Conservation (phyloP, 1,139 yeast genomes). For the Geotrichum phurueaensis region DNA sequence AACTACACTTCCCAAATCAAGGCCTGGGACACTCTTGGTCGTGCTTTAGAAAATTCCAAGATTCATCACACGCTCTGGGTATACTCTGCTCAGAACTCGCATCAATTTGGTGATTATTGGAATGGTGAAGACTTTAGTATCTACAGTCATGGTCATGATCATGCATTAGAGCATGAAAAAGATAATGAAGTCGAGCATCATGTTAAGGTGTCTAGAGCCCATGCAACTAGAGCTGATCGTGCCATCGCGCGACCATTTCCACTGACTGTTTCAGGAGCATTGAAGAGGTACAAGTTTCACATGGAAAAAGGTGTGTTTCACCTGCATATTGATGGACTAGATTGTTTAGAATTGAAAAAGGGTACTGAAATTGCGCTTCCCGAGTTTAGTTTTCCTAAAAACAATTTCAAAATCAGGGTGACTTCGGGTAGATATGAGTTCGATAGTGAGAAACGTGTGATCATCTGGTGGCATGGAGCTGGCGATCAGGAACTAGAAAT, state of each 20-base stretch:
- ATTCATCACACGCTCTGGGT: constrained; percentile 78
- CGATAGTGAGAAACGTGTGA: constrained; percentile 47
- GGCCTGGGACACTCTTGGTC: constrained; percentile 72
- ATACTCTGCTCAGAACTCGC: constrained; percentile 61
- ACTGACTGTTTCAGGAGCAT: constrained; percentile 50
- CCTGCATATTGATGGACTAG: constrained; percentile 39
- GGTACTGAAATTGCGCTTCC: constrained; percentile 64
- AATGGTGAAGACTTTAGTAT: constrained; percentile 84
- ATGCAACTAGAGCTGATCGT: constrained; percentile 63
- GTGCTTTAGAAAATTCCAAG: constrained; percentile 65
- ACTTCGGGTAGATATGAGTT: constrained; percentile 53
- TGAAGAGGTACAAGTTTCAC: constrained; percentile 51
- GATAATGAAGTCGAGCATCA: background rate
- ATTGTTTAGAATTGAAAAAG: constrained; percentile 16
- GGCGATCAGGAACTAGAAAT: constrained; percentile 35
- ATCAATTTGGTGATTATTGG: constrained; percentile 80
- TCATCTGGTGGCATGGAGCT: constrained; percentile 64
- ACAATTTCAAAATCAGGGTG: constrained; percentile 38
- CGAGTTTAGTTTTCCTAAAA: constrained; percentile 53
- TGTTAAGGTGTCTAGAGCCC: constrained; percentile 26
- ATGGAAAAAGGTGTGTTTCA: constrained; percentile 43
- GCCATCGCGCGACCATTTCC: constrained; percentile 74
- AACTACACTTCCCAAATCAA: constrained; percentile 62
- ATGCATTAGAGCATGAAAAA: constrained; percentile 1
- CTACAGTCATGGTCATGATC: constrained; percentile 35